phyloP scores from a whole-genome alignment of 345 rosid species.

The Ricinus communis region DNA sequence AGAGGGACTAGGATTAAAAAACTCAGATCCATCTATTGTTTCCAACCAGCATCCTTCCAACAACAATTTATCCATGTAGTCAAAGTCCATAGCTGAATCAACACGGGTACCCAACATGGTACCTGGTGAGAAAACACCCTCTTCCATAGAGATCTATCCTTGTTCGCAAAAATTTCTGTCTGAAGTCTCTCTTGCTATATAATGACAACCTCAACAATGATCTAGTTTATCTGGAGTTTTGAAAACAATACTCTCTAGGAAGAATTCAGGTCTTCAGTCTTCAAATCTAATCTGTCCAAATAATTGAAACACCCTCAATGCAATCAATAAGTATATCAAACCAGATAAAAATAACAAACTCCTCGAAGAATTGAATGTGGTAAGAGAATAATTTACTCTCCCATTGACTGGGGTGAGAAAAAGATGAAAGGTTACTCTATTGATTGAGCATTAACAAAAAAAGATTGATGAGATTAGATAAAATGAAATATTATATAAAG shows the following conservation, averaged over 20 bases:
- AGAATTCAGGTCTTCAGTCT: conserved; percentile 17
- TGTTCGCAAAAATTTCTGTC: conserved; percentile 20
- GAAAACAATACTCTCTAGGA: conserved; percentile 9
- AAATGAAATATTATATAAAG: conserved; percentile 6
- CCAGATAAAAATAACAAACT: conserved; percentile 3
- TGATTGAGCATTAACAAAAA: background rate
- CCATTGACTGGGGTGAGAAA: background rate
- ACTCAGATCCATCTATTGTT: conserved; percentile 79
- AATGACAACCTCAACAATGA: conserved; percentile 8
- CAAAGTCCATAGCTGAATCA: conserved; percentile 64
- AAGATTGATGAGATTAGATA: background rate
- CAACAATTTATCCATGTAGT: conserved; percentile 72
- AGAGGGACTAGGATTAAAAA: conserved; percentile 47
- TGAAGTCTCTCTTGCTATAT: conserved; percentile 3
- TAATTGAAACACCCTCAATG: conserved; percentile 5
- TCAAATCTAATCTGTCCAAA: conserved; percentile 24
- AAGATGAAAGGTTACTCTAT: conserved; percentile 3
- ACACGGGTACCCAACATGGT: conserved; percentile 26
- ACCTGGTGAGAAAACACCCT: conserved; percentile 44
- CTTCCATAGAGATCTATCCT: conserved; percentile 50
- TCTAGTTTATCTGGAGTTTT: background rate
- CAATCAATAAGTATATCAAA: conserved; percentile 11
- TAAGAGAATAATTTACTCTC: background rate
- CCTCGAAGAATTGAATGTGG: background rate
- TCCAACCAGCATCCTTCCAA: conserved; percentile 95